Percentiles rank a stretch among this genome's conserved stretches.
phyloP scores from a whole-genome alignment of 768 basidiomycete species.

The Trichaptum fuscoviolaceum region DNA sequence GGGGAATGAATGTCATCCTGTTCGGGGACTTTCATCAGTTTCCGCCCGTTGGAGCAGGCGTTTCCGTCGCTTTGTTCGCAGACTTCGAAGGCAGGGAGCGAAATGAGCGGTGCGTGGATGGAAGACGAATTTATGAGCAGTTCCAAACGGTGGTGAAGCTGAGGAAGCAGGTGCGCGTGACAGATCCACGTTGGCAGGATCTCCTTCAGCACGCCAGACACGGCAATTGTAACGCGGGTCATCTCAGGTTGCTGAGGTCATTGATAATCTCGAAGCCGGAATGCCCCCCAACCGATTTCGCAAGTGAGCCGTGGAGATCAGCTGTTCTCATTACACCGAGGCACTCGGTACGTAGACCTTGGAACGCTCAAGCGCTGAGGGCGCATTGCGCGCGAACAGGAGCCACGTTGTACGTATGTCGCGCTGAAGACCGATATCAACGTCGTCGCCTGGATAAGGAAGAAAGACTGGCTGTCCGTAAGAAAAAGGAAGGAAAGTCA shows the following conservation, averaged over 20 bases:
- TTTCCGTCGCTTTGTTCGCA: background rate
- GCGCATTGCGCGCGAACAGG: slow-evolving; percentile 17
- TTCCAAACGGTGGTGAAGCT: slow-evolving; percentile 31
- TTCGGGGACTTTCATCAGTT: slow-evolving; percentile 43
- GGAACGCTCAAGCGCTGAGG: slow-evolving; percentile 22
- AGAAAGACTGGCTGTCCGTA: slow-evolving; percentile 11
- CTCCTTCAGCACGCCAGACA: slow-evolving; percentile 24
- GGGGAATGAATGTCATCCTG: slow-evolving; percentile 34
- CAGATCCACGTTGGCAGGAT: slow-evolving; percentile 25
- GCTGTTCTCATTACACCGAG: slow-evolving; percentile 25
- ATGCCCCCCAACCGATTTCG: slow-evolving; percentile 15
- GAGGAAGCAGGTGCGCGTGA: slow-evolving; percentile 30
- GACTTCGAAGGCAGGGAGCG: too few species aligned
- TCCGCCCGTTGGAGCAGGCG: slow-evolving; percentile 29
- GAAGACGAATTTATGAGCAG: slow-evolving; percentile 21
- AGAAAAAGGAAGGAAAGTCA: slow-evolving; percentile 12
- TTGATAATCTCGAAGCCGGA: slow-evolving; percentile 17
- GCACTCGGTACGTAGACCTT: slow-evolving; percentile 23
- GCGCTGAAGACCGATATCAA: slow-evolving; percentile 21
- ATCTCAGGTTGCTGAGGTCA: slow-evolving; percentile 24
- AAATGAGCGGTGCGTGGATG: slow-evolving; percentile 8
- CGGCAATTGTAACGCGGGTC: slow-evolving; percentile 20
- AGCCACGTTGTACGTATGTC: slow-evolving; percentile 18
- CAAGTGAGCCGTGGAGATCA: slow-evolving; percentile 18
- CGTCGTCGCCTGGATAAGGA: slow-evolving; percentile 2